phyloP scores from a whole-genome alignment of 1,284 basidiomycete species.

The Termitomyces sp. region DNA sequence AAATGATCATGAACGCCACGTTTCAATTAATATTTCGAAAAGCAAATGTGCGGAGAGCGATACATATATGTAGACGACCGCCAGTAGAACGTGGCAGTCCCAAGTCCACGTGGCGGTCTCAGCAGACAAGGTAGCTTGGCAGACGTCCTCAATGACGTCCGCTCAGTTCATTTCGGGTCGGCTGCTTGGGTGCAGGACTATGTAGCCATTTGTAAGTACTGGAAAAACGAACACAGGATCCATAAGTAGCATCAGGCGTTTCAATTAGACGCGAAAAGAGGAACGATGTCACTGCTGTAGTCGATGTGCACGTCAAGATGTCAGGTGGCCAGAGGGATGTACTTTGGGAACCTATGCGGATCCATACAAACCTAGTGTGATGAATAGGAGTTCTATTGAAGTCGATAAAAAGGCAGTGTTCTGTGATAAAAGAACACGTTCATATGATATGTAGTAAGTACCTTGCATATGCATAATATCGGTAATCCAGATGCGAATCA shows the following conservation, averaged over 20 bases:
- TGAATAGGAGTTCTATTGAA: neutral
- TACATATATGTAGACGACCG: neutral
- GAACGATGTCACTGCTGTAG: neutral
- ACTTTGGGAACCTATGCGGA: neutral
- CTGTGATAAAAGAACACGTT: slow-evolving; percentile 2
- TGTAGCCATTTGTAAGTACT: neutral
- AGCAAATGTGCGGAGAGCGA: neutral
- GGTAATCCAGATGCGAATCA: neutral
- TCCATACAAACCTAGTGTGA: neutral
- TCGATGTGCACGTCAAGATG: no score
- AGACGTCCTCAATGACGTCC: neutral
- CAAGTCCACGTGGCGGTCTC: neutral
- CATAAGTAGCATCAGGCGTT: neutral
- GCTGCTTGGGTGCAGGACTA: neutral
- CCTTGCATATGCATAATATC: neutral
- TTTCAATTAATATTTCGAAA: neutral
- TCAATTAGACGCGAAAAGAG: neutral
- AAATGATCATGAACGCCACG: neutral
- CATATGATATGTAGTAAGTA: neutral
- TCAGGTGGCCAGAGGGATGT: no score
- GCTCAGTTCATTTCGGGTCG: neutral
- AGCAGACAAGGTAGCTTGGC: neutral
- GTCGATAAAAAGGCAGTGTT: neutral
- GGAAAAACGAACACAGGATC: neutral
- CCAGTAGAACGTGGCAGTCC: neutral